Evolutionary conservation across 371 early-diverging fungal genomes (phyloP).

Genomic region (Amoeboaphelidium protococcarum): DNA sequence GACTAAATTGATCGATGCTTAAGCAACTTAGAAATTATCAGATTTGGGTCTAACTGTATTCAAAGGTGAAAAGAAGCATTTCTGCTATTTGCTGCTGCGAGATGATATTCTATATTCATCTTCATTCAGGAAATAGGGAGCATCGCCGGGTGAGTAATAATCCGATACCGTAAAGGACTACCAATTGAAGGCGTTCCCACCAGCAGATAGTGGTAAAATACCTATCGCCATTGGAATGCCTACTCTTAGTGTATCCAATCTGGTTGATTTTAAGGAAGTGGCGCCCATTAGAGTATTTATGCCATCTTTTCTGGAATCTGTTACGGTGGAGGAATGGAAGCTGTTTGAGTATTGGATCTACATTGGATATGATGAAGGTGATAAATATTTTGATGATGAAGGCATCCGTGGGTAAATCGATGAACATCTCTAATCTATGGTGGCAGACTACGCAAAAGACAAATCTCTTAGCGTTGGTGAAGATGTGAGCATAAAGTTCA

Average conservation of each 20-base stretch:
- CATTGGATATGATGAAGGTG: not conserved
- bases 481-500: not conserved
- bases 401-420: not conserved
- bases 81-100: too few species aligned
- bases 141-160: not conserved
- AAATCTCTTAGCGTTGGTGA: too few species aligned
- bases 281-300: too few species aligned
- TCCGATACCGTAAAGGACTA: not conserved
- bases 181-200: not conserved
- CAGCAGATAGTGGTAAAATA: not conserved
- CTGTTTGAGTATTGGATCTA: not conserved
- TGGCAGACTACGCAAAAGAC: not conserved
- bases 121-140: not conserved
- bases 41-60: too few species aligned
- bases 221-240: not conserved
- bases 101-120: too few species aligned
- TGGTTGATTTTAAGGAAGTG: too few species aligned
- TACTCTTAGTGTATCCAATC: too few species aligned
- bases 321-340: not conserved
- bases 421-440: not conserved
- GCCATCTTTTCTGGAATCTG: not conserved
- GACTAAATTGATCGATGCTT: too few species aligned
- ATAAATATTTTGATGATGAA: not conserved
- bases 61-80: too few species aligned
- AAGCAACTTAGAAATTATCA: too few species aligned